A percentile compares a stretch with the other conserved stretches of the same genome.
Conservation (phyloP, 345 rosid genomes). For the Eucalyptus microcorys region DNA sequence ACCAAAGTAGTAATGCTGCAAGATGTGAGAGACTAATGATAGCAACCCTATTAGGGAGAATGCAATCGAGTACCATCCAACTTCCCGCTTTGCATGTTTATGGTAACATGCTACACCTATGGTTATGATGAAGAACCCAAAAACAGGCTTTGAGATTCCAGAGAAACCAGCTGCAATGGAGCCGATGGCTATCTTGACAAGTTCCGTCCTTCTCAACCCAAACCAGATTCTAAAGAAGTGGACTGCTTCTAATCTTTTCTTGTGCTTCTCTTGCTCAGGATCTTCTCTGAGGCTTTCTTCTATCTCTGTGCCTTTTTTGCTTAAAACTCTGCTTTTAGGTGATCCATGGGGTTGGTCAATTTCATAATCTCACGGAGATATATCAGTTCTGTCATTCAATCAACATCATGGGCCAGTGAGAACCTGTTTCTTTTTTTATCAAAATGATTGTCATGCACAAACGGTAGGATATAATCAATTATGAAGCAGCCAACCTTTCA, state of each 20-base stretch:
- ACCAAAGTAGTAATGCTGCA: slow-evolving; percentile 65
- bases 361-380: neutral
- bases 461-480: neutral
- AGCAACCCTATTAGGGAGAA: slow-evolving; percentile 36
- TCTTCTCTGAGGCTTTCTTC: neutral
- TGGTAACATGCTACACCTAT: slow-evolving; percentile 46
- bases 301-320: neutral
- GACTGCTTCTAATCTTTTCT: neutral
- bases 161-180: slow-evolving; percentile 52
- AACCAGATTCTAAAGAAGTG: slow-evolving; percentile 55
- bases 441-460: neutral
- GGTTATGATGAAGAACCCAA: slow-evolving; percentile 46
- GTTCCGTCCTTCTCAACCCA: slow-evolving; percentile 22
- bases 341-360: neutral
- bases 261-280: neutral
- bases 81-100: slow-evolving; percentile 13
- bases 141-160: slow-evolving; percentile 57
- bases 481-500: slow-evolving; percentile 19
- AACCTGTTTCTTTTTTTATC: neutral
- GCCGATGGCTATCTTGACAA: slow-evolving; percentile 22
- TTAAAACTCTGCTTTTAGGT: neutral
- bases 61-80: slow-evolving; percentile 27
- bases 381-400: slow-evolving; percentile 5
- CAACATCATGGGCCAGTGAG: neutral
- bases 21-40: slow-evolving; percentile 35